Evolutionary conservation across 257 asterid genomes (phyloP), one percentile per base, ranked within the genome.

Genomic region (Fraxinus americana): DNA sequence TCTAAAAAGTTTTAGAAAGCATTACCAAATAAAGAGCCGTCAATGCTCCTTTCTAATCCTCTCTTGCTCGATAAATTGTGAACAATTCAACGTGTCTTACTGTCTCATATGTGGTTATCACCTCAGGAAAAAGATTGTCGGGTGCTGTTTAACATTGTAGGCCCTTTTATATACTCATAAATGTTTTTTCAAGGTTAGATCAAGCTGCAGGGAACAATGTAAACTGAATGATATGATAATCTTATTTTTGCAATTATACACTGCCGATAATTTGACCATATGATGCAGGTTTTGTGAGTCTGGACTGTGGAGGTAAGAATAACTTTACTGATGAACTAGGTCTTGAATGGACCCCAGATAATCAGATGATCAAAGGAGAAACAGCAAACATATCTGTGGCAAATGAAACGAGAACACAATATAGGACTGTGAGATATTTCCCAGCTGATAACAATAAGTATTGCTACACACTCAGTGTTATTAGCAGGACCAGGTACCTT

Each of bases 401-500:
- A 66, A 84, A 88, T 70, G 97, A 96, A 87, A 83, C 89, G 14
- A 80, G 97, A 85, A 77, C 78, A 85, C 97, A 96, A 80, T 93
- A 91, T 81, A 80, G 7, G 80, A 89, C 92, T 4, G 79, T 96
- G 45, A 91, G 97, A 86, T 91, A 78, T 80, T 96, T 93, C 85
- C 98, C 97, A 13, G 97, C 94, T 4, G 97, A 96, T 87, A 78
- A 83, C 74, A 87, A 86, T 50, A 96, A 96, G 83, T 96, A 96
- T 84, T 96, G 99, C 85, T 96, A 96, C 86, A 85, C 89, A 0
- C 91, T 96, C 75, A 79, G 82, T 84, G 97, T 93, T 21, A 71
- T 84, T 59, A 86, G 91, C 78, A 87, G 99, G 82, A 93, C 92
- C 71, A 87, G 98, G 77, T 92, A 92, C 86, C 99, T 96, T 71